Base-by-base conservation (phyloP, 1,284 basidiomycete genomes). In the Ceratorhiza oryzae-sativae region DNA sequence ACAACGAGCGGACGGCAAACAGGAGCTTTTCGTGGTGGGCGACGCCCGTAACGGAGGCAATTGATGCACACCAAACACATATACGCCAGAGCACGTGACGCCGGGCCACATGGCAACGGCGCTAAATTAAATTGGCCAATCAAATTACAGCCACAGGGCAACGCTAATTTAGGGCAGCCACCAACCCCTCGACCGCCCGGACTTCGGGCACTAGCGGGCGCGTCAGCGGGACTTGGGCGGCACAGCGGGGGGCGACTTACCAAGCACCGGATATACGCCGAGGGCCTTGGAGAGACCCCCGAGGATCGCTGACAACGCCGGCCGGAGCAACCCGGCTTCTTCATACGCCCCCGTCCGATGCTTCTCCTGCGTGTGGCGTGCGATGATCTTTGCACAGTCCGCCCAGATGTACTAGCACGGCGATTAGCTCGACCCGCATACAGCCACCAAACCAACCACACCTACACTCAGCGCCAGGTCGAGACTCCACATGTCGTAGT, bases 1-100 rank as follows among this genome's bases (percentile, higher is more conserved):
- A 46, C 3, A 67, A 67, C 32, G 63, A 67, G 49, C 36, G 63
- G 36, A 67, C 15, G 49, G 51, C 23, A 67, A 32, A 55, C 12
- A 51, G 63, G 36, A 55, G 20, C 49, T 65, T 65, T 65, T 65
- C 34, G 46, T 67, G 63, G 63, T 67, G 63, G 63, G 63, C 61
- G 61, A 65, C 61, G 61, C 61, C 61, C 61, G 61, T 65, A 62
- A 67, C 63, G 51, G 63, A 55, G 18, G 30, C 63, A 48, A 30
- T 53, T 67, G 48, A 55, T 55, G 34, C 46, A 32, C 63, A 27
- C 48, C 23, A 67, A 67, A 67, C 63, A 67, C 63, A 67, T 67
- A 67, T 67, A 67, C 20, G 63, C 8, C 49, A 5, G 27, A 9
- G 23, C 63, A 67, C 63, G 63, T 67, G 63, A 48, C 51, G 25